Conservation (phyloP, 805 yeast genomes). For the Pichia deserticola region DNA sequence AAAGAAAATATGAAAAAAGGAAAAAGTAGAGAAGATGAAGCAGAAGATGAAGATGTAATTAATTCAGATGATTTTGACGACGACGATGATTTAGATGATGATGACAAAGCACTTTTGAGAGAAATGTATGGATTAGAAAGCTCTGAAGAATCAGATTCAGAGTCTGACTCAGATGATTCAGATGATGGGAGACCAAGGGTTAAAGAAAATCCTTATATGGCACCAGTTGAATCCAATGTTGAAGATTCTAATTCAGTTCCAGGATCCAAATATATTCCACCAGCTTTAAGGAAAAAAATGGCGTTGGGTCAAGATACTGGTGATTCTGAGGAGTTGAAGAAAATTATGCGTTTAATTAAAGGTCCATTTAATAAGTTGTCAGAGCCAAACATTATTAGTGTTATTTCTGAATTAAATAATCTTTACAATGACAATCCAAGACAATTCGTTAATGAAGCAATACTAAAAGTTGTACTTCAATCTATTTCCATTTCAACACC, state of each 20-base stretch:
- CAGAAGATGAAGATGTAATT: slow-evolving; percentile 15
- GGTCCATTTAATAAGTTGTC: slow-evolving; percentile 85
- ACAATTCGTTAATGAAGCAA: slow-evolving; percentile 65
- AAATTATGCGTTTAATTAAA: slow-evolving; percentile 58
- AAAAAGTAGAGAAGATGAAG: not conserved
- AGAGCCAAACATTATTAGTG: slow-evolving; percentile 70
- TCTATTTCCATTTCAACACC: slow-evolving; percentile 58
- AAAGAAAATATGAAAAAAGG: slow-evolving; percentile 2
- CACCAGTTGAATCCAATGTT: slow-evolving; percentile 36
- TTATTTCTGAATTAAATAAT: slow-evolving; percentile 59
- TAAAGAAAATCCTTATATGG: slow-evolving; percentile 70
- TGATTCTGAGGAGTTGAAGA: slow-evolving; percentile 39
- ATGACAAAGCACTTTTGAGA: slow-evolving; percentile 22
- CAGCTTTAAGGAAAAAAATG: slow-evolving; percentile 61
- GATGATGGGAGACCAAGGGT: slow-evolving; percentile 27
- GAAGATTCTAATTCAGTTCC: slow-evolving; percentile 14
- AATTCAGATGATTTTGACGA: slow-evolving; percentile 27
- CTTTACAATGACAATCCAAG: slow-evolving; percentile 65
- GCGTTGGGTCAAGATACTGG: slow-evolving; percentile 27
- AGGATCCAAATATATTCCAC: slow-evolving; percentile 66
- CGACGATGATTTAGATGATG: slow-evolving; percentile 26
- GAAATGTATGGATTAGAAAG: slow-evolving; percentile 28
- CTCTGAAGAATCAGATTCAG: slow-evolving; percentile 17
- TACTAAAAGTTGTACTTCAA: slow-evolving; percentile 57
- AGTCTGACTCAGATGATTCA: slow-evolving; percentile 18